phyloP scores from a whole-genome alignment of 1,284 basidiomycete genomes.

The Boletus calvinii region DNA sequence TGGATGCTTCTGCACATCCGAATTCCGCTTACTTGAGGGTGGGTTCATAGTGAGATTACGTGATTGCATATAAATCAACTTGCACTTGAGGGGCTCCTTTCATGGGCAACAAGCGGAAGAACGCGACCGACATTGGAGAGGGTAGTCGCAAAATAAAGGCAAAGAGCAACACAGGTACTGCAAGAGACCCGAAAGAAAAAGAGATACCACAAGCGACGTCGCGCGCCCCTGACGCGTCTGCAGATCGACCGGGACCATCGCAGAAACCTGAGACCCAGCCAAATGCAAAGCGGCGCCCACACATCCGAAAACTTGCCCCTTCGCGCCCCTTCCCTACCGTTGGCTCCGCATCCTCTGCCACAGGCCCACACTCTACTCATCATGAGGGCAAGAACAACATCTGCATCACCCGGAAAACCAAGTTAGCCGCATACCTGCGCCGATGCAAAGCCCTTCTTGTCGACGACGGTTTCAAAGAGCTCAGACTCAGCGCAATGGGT shows the following conservation, averaged over 20 bases:
- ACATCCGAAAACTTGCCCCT: constrained; percentile 65
- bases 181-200: constrained; percentile 6
- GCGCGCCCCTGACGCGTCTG: constrained; percentile 1
- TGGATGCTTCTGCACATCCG: constrained; percentile 13
- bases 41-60: constrained; percentile 14
- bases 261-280: constrained; percentile 4
- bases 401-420: constrained; percentile 78
- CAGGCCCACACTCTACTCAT: constrained; percentile 76
- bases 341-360: constrained; percentile 69
- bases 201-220: not conserved
- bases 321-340: constrained; percentile 75
- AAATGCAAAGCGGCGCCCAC: constrained; percentile 26
- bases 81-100: not conserved
- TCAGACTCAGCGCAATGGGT: constrained; percentile 80
- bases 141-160: constrained; percentile 15
- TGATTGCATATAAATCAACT: constrained; percentile 3
- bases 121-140: constrained; percentile 6
- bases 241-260: constrained; percentile 2
- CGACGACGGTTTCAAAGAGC: constrained; percentile 77
- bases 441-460: constrained; percentile 76
- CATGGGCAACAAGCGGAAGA: constrained; percentile 31
- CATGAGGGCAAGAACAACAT: constrained; percentile 72
- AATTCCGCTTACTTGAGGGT: constrained; percentile 29
- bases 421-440: constrained; percentile 71
- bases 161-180: constrained; percentile 13